Conservation (phyloP, 257 asterid species). For the Penstemon barbatus region DNA sequence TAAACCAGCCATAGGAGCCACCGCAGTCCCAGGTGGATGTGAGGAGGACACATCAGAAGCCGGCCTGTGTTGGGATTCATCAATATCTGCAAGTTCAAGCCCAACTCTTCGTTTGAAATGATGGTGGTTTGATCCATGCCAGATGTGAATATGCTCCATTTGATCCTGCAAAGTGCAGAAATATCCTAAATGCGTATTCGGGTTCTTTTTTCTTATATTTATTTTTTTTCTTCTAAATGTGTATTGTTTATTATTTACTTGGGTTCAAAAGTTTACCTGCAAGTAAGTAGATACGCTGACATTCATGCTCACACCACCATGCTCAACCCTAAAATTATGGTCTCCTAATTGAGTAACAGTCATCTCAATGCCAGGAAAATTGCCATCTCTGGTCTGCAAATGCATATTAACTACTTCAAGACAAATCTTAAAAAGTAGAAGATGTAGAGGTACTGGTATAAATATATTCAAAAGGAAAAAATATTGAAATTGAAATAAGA, state of each 20-base stretch:
- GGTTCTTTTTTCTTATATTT: too few species aligned
- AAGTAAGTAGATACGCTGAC: slow-evolving; percentile 71
- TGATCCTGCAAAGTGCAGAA: slow-evolving; percentile 56
- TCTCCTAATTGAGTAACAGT: slow-evolving; percentile 52
- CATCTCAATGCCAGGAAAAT: slow-evolving; percentile 55
- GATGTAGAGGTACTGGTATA: slow-evolving; percentile 17
- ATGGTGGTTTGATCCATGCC: slow-evolving; percentile 74
- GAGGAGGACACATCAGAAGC: slow-evolving; percentile 46
- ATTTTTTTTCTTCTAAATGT: too few species aligned
- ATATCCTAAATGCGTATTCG: not conserved
- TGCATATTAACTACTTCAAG: slow-evolving; percentile 31
- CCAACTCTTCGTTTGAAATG: slow-evolving; percentile 64
- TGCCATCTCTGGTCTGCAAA: slow-evolving; percentile 62
- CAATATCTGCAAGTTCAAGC: slow-evolving; percentile 47
- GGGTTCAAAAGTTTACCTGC: slow-evolving; percentile 50
- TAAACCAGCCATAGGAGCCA: slow-evolving; percentile 96
- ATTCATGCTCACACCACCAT: slow-evolving; percentile 65
- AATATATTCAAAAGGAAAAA: slow-evolving; percentile 1
- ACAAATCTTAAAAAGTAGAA: slow-evolving; percentile 8
- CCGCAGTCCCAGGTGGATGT: slow-evolving; percentile 76
- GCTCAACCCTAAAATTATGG: slow-evolving; percentile 72
- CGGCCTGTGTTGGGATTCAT: slow-evolving; percentile 54
- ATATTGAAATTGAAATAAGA: slow-evolving; percentile 21
- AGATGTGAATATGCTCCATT: slow-evolving; percentile 78
- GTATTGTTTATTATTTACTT: slow-evolving; percentile 1